Evolutionary conservation across 2,329 filamentous ascomycete species (phyloP).

Genomic region (Annulohypoxylon truncatum): DNA sequence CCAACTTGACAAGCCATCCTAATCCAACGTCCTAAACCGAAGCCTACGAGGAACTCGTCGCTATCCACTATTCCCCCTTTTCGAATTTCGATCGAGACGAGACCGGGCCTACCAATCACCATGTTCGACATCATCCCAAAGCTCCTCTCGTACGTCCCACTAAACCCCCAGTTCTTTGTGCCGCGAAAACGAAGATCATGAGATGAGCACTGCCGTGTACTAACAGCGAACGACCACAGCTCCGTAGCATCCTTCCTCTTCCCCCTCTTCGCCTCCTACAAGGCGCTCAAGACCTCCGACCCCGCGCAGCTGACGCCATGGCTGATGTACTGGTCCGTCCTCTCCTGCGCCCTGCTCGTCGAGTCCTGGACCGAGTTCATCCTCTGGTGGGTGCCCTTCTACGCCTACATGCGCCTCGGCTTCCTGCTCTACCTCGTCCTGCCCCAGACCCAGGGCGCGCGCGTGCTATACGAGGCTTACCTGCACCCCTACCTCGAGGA

Average conservation of each 20-base stretch:
- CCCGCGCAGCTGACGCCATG: conserved; percentile 92
- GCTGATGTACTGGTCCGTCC: conserved; percentile 99
- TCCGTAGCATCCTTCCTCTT: conserved; percentile 91
- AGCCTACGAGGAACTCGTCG: background rate
- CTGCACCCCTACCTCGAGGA: conserved; percentile 88
- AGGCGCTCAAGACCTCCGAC: conserved; percentile 92
- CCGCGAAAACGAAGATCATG: background rate
- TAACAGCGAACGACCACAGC: conserved; percentile 59
- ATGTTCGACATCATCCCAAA: conserved; percentile 76
- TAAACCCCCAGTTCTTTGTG: background rate
- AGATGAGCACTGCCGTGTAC: conserved; percentile 15
- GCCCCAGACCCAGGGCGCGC: conserved; percentile 96
- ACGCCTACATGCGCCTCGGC: conserved; percentile 87
- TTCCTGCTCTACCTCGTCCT: conserved; percentile 94
- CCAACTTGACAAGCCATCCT: background rate
- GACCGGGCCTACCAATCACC: conserved; percentile 23
- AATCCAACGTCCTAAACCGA: conserved; percentile 6
- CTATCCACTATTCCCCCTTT: conserved; percentile 1
- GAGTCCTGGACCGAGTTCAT: conserved; percentile 92
- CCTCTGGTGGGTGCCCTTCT: conserved; percentile 92
- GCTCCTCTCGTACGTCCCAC: conserved; percentile 68
- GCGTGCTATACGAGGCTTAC: conserved; percentile 83
- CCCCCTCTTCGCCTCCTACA: conserved; percentile 96
- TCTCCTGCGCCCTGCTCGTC: conserved; percentile 81
- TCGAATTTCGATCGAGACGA: background rate